Base-by-base conservation (phyloP, 495 filamentous ascomycete genomes). In the Rhizodiscina lignyota region DNA sequence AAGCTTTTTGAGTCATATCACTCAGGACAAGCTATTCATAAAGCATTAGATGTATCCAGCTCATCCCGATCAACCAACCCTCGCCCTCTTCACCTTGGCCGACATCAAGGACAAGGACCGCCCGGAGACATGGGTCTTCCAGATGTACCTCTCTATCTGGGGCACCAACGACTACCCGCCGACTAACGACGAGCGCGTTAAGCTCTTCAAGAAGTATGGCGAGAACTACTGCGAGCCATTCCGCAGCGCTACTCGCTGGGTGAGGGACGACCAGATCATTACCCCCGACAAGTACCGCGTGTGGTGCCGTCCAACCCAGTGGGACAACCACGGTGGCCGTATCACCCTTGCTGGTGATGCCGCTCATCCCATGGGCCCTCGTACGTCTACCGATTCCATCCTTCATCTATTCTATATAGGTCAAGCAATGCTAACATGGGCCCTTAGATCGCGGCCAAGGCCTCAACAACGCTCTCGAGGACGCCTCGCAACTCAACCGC, bases 101-200 rank as follows among this genome's bases (percentile, higher is more conserved):
- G 56, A 67, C 32, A 57, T 48, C 0, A 37, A 42, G 5, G 56
- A 64, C 20, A 41, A 47, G 5, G 49, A 53, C 17, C 41, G 52
- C 4, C 63, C 67, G 5, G 58, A 59, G 30, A 60, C 47, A 4
- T 68, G 64, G 64, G 41, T 39, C 4, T 68, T 58, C 26, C 45
- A 49, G 28, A 12, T 41, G 8, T 13, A 8, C 19, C 19, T 45
- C 21, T 18, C 39, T 10, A 34, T 31, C 10, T 45, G 43, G 45
- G 30, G 18, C 5, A 39, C 22, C 5, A 28, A 23, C 27, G 45
- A 1, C 34, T 51, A 22, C 47, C 44, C 32, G 39, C 38, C 1
- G 41, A 42, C 32, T 26, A 45, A 22, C 42, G 49, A 47, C 30
- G 53, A 17, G 21, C 36, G 28, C 39, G 47, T 30, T 40, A 26